Evolutionary conservation across 73 alveolate genomes (phyloP).

Genomic region (Symbiodinium natans): DNA sequence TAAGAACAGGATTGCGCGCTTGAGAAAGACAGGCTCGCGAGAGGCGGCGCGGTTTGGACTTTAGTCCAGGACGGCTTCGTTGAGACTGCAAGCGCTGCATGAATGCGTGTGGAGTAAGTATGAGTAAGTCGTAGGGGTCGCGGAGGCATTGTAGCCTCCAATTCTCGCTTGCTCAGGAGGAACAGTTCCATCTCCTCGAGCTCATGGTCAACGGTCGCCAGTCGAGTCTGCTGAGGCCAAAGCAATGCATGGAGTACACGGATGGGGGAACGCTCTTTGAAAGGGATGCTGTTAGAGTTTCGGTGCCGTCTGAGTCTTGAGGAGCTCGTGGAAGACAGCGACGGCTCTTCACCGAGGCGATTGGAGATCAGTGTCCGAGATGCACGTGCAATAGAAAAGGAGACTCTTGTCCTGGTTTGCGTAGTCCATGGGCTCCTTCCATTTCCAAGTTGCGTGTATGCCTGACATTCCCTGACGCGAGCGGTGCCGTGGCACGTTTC

Average conservation of each 20-base stretch:
- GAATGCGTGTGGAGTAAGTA: too few relatives aligned
- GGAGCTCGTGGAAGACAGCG: constrained; percentile 4
- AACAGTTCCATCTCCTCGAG: neutral
- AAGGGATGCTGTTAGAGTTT: neutral
- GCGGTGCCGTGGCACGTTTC: too few relatives aligned
- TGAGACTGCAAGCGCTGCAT: neutral
- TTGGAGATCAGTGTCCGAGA: neutral
- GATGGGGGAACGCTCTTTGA: too few relatives aligned
- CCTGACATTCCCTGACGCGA: too few relatives aligned
- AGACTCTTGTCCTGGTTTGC: neutral
- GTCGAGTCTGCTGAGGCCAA: neutral
- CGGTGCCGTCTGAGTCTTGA: neutral
- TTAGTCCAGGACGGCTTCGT: neutral
- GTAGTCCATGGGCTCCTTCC: too few relatives aligned
- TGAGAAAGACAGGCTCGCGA: neutral
- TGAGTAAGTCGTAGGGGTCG: neutral
- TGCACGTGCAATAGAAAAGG: neutral
- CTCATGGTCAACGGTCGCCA: neutral
- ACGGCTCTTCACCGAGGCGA: neutral
- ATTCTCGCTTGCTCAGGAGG: neutral
- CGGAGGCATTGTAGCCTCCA: neutral
- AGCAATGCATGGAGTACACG: too few relatives aligned
- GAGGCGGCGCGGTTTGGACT: neutral
- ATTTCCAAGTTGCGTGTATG: too few relatives aligned
- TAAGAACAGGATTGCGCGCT: too few relatives aligned